Conservation (phyloP, 2,329 filamentous ascomycete species). For the Aspergillus unguis region DNA sequence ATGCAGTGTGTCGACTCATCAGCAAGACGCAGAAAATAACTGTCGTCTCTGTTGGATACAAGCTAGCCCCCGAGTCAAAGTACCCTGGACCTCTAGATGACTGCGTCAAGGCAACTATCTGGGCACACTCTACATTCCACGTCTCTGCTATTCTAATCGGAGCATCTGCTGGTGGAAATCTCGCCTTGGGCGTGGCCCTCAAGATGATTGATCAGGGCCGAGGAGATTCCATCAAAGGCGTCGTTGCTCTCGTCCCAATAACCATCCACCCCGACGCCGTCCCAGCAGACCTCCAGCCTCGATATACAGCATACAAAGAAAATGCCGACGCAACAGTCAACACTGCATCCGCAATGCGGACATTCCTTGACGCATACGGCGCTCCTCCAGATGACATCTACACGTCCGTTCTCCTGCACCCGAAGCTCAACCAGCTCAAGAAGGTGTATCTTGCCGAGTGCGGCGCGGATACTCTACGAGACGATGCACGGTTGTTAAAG, state of each 20-base stretch:
- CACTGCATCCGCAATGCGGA: conserved; percentile 31
- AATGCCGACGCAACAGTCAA: conserved; percentile 35
- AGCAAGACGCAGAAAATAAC: conserved; percentile 1
- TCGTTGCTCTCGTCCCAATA: conserved; percentile 37
- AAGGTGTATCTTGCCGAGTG: conserved; percentile 15
- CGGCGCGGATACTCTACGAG: conserved; percentile 10
- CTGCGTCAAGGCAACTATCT: conserved; percentile 7
- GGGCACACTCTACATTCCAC: conserved; percentile 1
- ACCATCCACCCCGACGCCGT: conserved; percentile 38
- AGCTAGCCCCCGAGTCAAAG: conserved; percentile 21
- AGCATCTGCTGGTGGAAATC: conserved; percentile 38
- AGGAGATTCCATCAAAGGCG: conserved; percentile 26
- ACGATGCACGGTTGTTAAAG: conserved; percentile 9
- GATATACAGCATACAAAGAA: background rate
- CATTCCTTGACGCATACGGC: conserved; percentile 27
- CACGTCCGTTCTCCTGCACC: conserved; percentile 9
- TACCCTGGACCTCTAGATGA: conserved; percentile 16
- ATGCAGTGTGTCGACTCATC: conserved; percentile 3
- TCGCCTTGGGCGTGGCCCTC: conserved; percentile 37
- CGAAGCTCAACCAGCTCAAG: conserved; percentile 7
- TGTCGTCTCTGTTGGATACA: conserved; percentile 10
- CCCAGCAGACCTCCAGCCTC: conserved; percentile 24
- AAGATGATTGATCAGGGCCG: conserved; percentile 32
- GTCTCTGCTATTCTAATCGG: conserved; percentile 36
- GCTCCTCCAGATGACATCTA: background rate